A percentile compares a stretch with the other conserved stretches of the same genome.
phyloP scores from a whole-genome alignment of 2,329 filamentous ascomycete genomes.

The Pseudogymnoascus sp. region DNA sequence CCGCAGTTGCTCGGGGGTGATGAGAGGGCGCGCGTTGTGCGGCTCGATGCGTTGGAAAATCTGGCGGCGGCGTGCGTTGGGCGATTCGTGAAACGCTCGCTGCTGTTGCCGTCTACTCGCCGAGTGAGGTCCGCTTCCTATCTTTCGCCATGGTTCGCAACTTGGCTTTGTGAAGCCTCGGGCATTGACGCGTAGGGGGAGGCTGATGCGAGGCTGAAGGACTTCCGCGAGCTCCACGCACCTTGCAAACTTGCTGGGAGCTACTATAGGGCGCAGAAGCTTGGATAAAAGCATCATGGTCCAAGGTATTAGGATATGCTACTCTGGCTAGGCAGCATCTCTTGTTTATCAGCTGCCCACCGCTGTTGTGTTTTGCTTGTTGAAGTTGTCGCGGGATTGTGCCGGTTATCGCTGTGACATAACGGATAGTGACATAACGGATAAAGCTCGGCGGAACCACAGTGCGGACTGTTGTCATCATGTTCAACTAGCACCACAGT shows the following conservation, averaged over 20 bases:
- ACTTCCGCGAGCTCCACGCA: background rate
- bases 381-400: background rate
- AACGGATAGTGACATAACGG: background rate
- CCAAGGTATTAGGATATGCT: background rate
- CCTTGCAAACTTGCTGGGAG: background rate
- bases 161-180: background rate
- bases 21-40: conserved; percentile 29
- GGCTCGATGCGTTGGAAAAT: background rate
- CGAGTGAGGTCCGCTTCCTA: background rate
- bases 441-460: background rate
- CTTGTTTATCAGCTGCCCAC: background rate
- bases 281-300: background rate
- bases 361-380: background rate
- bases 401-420: background rate
- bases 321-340: background rate
- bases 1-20: conserved; percentile 29
- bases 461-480: too few species aligned
- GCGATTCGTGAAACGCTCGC: background rate
- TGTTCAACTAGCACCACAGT: too few species aligned
- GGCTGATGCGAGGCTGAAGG: conserved; percentile 1
- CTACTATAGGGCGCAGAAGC: background rate
- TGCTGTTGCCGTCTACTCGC: background rate
- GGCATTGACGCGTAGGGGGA: background rate
- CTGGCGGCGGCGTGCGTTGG: background rate
- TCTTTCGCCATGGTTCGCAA: background rate